phyloP scores from a whole-genome alignment of 305 asterid species.

The Solanum hybrid region DNA sequence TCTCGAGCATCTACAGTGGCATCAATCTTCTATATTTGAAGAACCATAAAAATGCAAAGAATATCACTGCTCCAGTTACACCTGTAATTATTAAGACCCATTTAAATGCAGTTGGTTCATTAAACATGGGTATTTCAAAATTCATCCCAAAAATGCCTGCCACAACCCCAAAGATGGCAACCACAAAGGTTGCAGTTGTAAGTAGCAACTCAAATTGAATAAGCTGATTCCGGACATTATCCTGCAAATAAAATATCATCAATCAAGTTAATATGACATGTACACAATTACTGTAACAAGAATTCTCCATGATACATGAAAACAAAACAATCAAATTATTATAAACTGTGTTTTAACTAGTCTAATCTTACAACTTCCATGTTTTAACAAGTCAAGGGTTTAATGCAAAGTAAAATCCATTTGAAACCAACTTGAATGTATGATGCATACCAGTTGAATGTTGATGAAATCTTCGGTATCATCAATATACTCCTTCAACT shows the following conservation, averaged over 20 bases:
- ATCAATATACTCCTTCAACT: slow-evolving; percentile 93
- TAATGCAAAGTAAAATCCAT: background rate
- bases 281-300: background rate
- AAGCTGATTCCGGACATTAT: slow-evolving; percentile 93
- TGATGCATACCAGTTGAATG: slow-evolving; percentile 79
- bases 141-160: slow-evolving; percentile 98
- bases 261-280: background rate
- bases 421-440: background rate
- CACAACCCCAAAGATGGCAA: slow-evolving; percentile 88
- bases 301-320: background rate
- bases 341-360: background rate
- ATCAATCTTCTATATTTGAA: slow-evolving; percentile 75
- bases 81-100: slow-evolving; percentile 86
- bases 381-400: background rate
- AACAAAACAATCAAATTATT: background rate
- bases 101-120: slow-evolving; percentile 60
- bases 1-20: slow-evolving; percentile 46
- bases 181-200: slow-evolving; percentile 72
- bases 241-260: slow-evolving; percentile 41
- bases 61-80: slow-evolving; percentile 44
- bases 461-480: slow-evolving; percentile 67
- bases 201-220: slow-evolving; percentile 75
- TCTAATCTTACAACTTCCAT: background rate
- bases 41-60: slow-evolving; percentile 60
- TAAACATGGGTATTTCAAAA: slow-evolving; percentile 47